Conservation (phyloP, 768 basidiomycete genomes). For the Leccinellum rugosiceps region DNA sequence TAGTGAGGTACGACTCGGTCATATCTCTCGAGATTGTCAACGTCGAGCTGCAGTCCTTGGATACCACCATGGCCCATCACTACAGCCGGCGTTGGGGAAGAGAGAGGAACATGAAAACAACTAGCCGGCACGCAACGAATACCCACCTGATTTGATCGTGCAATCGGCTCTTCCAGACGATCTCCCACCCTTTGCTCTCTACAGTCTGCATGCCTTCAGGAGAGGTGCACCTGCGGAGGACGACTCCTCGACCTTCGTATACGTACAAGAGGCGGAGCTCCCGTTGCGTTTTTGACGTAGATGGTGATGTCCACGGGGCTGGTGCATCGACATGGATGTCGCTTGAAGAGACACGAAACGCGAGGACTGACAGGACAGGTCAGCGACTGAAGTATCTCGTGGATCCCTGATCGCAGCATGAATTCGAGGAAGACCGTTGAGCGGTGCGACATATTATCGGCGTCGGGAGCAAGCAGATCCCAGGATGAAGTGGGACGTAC, state of each 20-base stretch:
- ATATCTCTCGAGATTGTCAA: too few relatives aligned
- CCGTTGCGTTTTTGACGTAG: conserved; percentile 27
- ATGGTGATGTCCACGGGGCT: conserved; percentile 28
- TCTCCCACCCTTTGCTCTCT: conserved; percentile 72
- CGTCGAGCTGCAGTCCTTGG: not conserved
- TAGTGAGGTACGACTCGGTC: too few relatives aligned
- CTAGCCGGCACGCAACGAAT: not conserved
- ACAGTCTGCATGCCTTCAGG: conserved; percentile 42
- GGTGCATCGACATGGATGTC: conserved; percentile 82
- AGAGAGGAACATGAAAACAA: not conserved
- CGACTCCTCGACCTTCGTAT: conserved; percentile 89
- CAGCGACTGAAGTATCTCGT: conserved; percentile 9
- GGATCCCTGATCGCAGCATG: conserved; percentile 82
- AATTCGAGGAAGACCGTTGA: too few relatives aligned
- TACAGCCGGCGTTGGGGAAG: conserved; percentile 21
- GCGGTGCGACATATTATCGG: too few relatives aligned
- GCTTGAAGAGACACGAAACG: conserved; percentile 10
- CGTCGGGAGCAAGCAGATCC: too few relatives aligned
- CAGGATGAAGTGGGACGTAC: conserved; percentile 9
- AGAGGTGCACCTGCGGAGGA: conserved; percentile 51
- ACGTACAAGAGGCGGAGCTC: conserved; percentile 65
- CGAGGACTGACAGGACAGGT: conserved; percentile 43
- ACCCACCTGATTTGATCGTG: conserved; percentile 72
- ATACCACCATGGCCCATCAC: conserved; percentile 72
- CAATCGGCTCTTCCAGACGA: conserved; percentile 59